phyloP scores from a whole-genome alignment of 225 moss, liverwort and hornwort species.

The Lunularia cruciata region DNA sequence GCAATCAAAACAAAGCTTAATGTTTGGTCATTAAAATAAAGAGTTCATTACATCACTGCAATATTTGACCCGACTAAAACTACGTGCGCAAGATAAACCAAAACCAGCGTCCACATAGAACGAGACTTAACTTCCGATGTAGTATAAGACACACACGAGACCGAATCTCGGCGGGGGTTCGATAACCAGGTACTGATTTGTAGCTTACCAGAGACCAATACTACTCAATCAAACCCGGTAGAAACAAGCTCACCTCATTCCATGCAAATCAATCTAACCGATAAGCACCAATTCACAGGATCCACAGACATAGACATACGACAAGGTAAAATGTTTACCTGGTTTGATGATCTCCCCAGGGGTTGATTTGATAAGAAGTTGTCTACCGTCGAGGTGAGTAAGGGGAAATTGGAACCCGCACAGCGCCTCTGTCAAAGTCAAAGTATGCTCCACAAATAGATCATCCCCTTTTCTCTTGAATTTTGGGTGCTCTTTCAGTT shows the following conservation, averaged over 20 bases:
- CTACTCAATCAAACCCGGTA: no score
- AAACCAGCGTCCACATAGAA: not conserved
- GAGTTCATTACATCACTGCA: no score
- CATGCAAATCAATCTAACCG: no score
- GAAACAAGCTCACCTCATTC: no score
- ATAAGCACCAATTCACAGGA: no score
- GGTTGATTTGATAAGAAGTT: conserved; percentile 75
- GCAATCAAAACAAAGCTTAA: no score
- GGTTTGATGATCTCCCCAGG: conserved; percentile 89
- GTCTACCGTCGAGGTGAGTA: conserved; percentile 76
- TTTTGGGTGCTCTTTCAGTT: conserved; percentile 82
- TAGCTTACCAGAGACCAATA: no score
- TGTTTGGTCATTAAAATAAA: no score
- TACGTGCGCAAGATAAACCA: no score
- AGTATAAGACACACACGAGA: not conserved
- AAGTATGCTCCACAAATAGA: conserved; percentile 73
- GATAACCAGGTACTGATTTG: no score
- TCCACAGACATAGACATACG: not conserved
- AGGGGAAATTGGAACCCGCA: conserved; percentile 91
- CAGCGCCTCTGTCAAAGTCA: conserved; percentile 75
- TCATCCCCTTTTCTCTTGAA: conserved; percentile 92
- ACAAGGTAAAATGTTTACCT: conserved; percentile 37
- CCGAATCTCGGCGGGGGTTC: no score
- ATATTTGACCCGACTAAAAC: no score
- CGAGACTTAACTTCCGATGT: not conserved